Conservation (phyloP, 2,329 filamentous ascomycete genomes). For the Pseudophaeomoniella oleicola region DNA sequence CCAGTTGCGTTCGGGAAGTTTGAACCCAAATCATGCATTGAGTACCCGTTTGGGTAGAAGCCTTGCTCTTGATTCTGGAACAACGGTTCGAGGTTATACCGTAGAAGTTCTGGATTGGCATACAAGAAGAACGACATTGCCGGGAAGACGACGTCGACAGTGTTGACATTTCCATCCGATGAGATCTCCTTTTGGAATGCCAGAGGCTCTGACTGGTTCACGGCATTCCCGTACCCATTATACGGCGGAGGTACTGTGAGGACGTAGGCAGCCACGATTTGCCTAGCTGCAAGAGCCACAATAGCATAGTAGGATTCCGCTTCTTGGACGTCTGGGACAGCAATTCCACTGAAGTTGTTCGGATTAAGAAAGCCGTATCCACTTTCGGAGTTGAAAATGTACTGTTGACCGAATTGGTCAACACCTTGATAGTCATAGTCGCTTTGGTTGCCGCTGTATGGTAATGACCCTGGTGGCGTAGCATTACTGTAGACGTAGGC, state of each 20-base stretch:
- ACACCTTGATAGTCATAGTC: too few relatives aligned
- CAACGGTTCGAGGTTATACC: constrained; percentile 46
- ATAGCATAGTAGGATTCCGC: constrained; percentile 30
- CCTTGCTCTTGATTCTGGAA: constrained; percentile 54
- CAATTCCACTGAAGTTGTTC: too few relatives aligned
- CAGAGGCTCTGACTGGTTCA: constrained; percentile 29
- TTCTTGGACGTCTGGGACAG: too few relatives aligned
- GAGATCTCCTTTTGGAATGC: constrained; percentile 46
- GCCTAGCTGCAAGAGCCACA: constrained; percentile 35
- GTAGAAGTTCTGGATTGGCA: constrained; percentile 43
- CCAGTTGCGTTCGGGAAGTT: constrained; percentile 40
- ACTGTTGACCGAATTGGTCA: too few relatives aligned
- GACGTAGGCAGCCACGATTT: constrained; percentile 35
- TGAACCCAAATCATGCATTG: constrained; percentile 38
- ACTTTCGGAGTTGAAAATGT: too few relatives aligned
- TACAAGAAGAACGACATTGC: constrained; percentile 40
- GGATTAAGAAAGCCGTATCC: too few relatives aligned
- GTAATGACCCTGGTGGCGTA: too few relatives aligned
- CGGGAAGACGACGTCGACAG: constrained; percentile 43
- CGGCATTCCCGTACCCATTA: constrained; percentile 14
- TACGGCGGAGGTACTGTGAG: constrained; percentile 26
- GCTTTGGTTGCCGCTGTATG: too few relatives aligned
- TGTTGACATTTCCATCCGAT: constrained; percentile 43
- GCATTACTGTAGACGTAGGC: too few relatives aligned
- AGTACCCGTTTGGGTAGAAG: constrained; percentile 43